Conservation (phyloP, 306 rosid species). For the Begonia fuchsioides region DNA sequence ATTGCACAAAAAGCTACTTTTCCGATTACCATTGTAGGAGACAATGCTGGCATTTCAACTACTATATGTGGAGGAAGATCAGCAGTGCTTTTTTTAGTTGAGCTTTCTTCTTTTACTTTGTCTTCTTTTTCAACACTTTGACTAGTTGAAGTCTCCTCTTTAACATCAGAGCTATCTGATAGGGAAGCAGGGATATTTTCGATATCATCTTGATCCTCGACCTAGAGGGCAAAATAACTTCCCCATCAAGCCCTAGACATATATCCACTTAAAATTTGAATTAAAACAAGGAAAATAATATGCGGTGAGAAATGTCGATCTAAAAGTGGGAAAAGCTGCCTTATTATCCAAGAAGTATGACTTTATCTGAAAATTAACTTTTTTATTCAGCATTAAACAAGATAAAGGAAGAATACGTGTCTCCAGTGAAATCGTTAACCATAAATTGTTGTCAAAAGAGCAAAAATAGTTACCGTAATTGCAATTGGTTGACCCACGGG, state of each 20-base stretch:
- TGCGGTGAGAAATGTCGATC: too few relatives aligned
- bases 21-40: constrained; percentile 85
- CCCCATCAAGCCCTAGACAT: constrained; percentile 10
- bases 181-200: constrained; percentile 53
- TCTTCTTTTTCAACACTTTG: constrained; percentile 26
- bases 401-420: too few relatives aligned
- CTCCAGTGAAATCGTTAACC: too few relatives aligned
- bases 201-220: constrained; percentile 73
- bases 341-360: too few relatives aligned
- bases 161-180: constrained; percentile 24
- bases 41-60: constrained; percentile 87
- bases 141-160: constrained; percentile 26
- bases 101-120: constrained; percentile 37
- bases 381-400: too few relatives aligned
- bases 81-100: constrained; percentile 32
- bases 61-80: constrained; percentile 75
- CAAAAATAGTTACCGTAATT: constrained; percentile 38
- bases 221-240: constrained; percentile 39
- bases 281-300: too few relatives aligned
- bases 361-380: too few relatives aligned
- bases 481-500: constrained; percentile 90
- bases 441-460: too few relatives aligned
- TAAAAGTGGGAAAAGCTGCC: too few relatives aligned
- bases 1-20: constrained; percentile 6
- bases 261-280: too few relatives aligned